A percentile compares a stretch with the other conserved stretches of the same genome.
Conservation (phyloP, 2,329 filamentous ascomycete genomes). For the Gaeumannomyces sp. region DNA sequence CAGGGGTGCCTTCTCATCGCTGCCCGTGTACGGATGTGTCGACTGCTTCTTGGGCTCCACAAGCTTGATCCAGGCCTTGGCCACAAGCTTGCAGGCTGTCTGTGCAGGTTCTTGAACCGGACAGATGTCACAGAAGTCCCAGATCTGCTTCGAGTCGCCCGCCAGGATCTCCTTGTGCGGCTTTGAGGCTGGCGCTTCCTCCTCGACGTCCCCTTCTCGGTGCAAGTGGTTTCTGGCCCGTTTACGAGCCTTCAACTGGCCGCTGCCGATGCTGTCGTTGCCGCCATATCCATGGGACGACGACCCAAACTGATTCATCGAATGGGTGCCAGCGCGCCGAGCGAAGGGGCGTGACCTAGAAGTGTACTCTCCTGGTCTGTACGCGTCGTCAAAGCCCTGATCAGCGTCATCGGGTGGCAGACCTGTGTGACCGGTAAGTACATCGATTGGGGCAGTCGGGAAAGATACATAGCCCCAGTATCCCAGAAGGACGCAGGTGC, state of each 20-base stretch:
- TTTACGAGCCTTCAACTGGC: slow-evolving; percentile 7
- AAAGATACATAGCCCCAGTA: not conserved
- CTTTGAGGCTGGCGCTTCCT: not conserved
- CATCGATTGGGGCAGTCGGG: not conserved
- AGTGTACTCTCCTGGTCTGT: not conserved
- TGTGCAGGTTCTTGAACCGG: slow-evolving; percentile 64
- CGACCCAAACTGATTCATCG: not conserved
- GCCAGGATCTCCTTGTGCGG: slow-evolving; percentile 38
- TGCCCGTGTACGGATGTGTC: slow-evolving; percentile 64
- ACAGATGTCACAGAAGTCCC: slow-evolving; percentile 55
- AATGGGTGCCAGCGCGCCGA: not conserved
- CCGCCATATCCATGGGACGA: not conserved
- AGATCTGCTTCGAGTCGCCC: slow-evolving; percentile 46
- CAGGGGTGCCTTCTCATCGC: slow-evolving; percentile 56
- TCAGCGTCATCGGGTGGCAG: not conserved
- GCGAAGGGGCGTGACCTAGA: not conserved
- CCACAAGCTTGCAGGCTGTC: slow-evolving; percentile 63
- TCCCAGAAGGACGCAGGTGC: not conserved
- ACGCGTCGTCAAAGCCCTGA: not conserved
- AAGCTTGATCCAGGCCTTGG: slow-evolving; percentile 69
- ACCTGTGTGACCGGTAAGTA: not conserved
- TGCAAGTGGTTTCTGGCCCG: not conserved
- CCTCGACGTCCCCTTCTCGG: not conserved
- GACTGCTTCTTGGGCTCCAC: slow-evolving; percentile 74
- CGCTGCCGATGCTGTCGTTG: not conserved